Base-by-base conservation (phyloP, 129 eudicot species). In the Apium graveolens region DNA sequence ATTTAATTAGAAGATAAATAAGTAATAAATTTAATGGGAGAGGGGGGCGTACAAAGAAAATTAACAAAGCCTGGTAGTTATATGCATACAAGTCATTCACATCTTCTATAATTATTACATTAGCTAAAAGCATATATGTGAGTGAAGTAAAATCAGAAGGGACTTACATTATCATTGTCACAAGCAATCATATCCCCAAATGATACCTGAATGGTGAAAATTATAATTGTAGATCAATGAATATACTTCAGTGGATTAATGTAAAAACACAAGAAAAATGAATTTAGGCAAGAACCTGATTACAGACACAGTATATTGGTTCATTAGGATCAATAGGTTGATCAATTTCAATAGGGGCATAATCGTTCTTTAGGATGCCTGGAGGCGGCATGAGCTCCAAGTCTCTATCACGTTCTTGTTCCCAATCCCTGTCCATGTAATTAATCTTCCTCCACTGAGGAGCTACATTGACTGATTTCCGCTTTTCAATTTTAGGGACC, bases 181-280 rank as follows among this genome's bases (percentile, higher is more conserved):
- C 99, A 95, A 26, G 99, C 99, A 82, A 95, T 92, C 99, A 95
- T 95, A 89, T 95, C 99, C 71, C 99, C 99, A 44, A 83, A 95
- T 21, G 97, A 92, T 62, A 92, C 99, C 97, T 94, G 92, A 45
- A 78, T 78, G 70, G 77, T 39, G 34, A 10, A 60, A 21, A 78
- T 18, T 21, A 16, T 49, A 2, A 79, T 60, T 24, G 60, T 81
- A 43, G 8, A 53, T 44, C 21, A 27, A 17, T 31, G 4, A 14
- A 5, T 39, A 12, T 73, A 74, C 39, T 38, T 79, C 42, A 73
- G 20, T 79, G 37, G 53, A 35, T 45, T 70, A 45, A 24, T 16
- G 5, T 45, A 41, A 42, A 57, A 21, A 74, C 9, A 78, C 31
- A n/a, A 20, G 9, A 49, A 83, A n/a, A 74, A 38, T n/a, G 79